Conservation (phyloP, 2,329 filamentous ascomycete genomes). For the Arthroderma sp. region DNA sequence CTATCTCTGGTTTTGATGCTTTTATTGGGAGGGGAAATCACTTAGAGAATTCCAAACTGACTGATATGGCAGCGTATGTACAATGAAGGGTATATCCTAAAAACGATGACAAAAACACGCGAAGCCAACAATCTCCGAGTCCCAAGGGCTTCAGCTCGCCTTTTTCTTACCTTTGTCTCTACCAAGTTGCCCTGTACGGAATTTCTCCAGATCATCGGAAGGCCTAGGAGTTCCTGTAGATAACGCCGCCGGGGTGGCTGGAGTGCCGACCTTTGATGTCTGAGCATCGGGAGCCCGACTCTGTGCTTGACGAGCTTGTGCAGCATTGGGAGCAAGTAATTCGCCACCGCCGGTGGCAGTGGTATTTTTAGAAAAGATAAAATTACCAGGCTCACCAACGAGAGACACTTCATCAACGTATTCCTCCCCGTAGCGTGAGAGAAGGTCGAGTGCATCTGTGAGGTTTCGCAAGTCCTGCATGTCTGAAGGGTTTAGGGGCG, state of each 20-base stretch:
- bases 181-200: too few relatives aligned
- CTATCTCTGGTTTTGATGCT: too few relatives aligned
- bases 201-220: too few relatives aligned
- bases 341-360: constrained; percentile 3
- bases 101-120: too few relatives aligned
- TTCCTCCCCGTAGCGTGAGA: constrained; percentile 43
- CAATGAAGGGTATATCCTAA: too few relatives aligned
- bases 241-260: constrained; percentile 4
- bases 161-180: too few relatives aligned
- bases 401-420: constrained; percentile 53
- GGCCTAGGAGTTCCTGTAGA: constrained; percentile 6
- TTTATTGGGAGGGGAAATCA: too few relatives aligned
- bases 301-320: background rate
- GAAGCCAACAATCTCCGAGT: too few relatives aligned
- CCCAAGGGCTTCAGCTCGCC: too few relatives aligned
- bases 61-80: too few relatives aligned
- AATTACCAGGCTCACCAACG: constrained; percentile 49
- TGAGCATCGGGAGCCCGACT: background rate
- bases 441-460: constrained; percentile 37
- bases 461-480: constrained; percentile 29
- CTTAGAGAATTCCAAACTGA: too few relatives aligned
- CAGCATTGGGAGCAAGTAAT: too few relatives aligned
- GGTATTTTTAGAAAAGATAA: constrained; percentile 37
- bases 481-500: constrained; percentile 3
- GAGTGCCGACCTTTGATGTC: constrained; percentile 6